Evolutionary conservation across 805 yeast species (phyloP), one percentile per base, ranked within the genome.

Genomic region (Starmerella stellata): DNA sequence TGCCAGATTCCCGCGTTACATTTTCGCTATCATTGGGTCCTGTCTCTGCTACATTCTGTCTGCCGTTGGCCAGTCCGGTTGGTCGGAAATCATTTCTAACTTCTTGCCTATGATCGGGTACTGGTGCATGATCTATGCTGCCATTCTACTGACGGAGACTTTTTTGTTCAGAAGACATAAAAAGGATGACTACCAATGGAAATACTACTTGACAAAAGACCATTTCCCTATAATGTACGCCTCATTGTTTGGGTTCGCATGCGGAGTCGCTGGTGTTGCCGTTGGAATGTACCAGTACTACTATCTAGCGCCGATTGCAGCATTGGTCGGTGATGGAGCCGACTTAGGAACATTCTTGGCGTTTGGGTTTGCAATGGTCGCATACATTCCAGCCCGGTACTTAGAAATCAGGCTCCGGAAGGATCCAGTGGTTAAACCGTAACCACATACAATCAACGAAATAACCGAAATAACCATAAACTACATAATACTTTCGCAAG

Each of bases 31-130:
- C 33, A 55, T 69, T 4, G 66, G 76, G 19, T 75, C 82, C 13
- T 68, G 63, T 1, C 59, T 78, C 18, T 78, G 75, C 50, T 61
- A 78, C 44, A 71, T 76, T 3, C 69, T 81, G 53, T 75, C 93
- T 1, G 59, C 80, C 42, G 85, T 70, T 18, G 94, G 94, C 9
- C 66, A 77, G 49, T 61, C 75, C 52, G 74, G 75, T 48, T 77
- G 82, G 53, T 64, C 80, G 40, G 64, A 72, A 2, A 79, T 82
- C 43, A 61, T 81, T 47, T 73, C 81, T 9, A 81, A 81, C 51
- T 81, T 81, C 58, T 61, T 81, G 50, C 93, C 94, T 8, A 81
- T 81, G 93, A 69, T 81, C 42, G 93, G 93, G 2, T 81, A 81
- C 59, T 81, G 94, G 94, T 70, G 79, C 40, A 71, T 85, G 41